Evolutionary conservation across 2,329 filamentous ascomycete species (phyloP).

Genomic region (Fusarium bactridioides): DNA sequence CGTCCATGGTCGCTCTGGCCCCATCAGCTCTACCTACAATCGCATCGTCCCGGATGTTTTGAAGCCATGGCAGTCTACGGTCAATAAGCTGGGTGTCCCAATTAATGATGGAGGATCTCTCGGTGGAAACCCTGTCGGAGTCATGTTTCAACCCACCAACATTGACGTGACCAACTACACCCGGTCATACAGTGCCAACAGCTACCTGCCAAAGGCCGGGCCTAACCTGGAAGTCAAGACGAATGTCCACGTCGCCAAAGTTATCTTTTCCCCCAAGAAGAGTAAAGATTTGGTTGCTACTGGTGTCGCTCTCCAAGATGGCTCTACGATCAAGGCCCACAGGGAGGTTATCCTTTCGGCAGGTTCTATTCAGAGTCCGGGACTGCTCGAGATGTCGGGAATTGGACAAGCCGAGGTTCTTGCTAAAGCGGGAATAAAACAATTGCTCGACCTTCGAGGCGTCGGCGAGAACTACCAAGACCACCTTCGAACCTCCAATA

Average conservation of each 20-base stretch:
- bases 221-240: background rate
- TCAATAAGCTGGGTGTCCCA: background rate
- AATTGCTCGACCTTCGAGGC: background rate
- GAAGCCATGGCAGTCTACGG: background rate
- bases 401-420: background rate
- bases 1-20: background rate
- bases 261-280: background rate
- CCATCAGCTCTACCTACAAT: background rate
- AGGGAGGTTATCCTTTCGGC: background rate
- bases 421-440: accelerated
- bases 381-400: background rate
- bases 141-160: background rate
- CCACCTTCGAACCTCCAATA: background rate
- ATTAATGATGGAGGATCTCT: background rate
- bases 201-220: background rate
- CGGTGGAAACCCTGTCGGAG: background rate
- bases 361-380: background rate
- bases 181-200: background rate
- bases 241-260: background rate
- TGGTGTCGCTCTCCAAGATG: background rate
- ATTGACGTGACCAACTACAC: background rate
- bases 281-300: background rate
- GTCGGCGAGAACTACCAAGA: background rate
- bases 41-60: background rate
- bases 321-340: background rate